Evolutionary conservation across 208 protist species (phyloP).

Genomic region (Strigomonas oncopelti): DNA sequence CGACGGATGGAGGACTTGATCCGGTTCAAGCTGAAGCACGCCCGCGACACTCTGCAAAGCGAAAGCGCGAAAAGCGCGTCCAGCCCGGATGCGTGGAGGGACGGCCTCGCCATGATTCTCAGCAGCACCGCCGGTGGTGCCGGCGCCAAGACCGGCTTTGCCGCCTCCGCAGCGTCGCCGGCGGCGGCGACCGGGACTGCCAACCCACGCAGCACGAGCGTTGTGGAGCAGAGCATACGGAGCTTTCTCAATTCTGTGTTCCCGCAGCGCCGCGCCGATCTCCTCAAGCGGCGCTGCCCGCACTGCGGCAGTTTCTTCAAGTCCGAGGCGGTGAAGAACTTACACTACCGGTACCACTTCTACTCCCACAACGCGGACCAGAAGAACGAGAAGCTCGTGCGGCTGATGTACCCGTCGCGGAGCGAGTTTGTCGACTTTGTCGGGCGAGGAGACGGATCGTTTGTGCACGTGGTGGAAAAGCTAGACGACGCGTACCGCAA

Average conservation of each 20-base stretch:
- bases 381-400: conserved; percentile 64
- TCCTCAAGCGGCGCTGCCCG: conserved; percentile 39
- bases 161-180: conserved; percentile 9
- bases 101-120: conserved; percentile 26
- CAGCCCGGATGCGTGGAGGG: conserved; percentile 12
- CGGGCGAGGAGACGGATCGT: conserved; percentile 31
- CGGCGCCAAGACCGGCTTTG: background rate
- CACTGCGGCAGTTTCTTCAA: conserved; percentile 61
- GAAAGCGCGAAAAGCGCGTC: background rate
- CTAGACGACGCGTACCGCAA: conserved; percentile 47
- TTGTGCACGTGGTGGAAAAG: conserved; percentile 31
- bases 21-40: conserved; percentile 49
- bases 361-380: conserved; percentile 52
- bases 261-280: conserved; percentile 21
- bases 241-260: conserved; percentile 67
- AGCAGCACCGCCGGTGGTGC: conserved; percentile 16
- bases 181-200: background rate
- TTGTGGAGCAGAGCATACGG: background rate
- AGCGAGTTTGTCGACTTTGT: conserved; percentile 51
- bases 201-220: background rate
- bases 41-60: conserved; percentile 21
- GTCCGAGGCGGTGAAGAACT: conserved; percentile 43
- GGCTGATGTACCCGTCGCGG: conserved; percentile 54
- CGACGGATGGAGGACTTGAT: conserved; percentile 64
- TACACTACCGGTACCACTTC: conserved; percentile 81